Base-by-base conservation (phyloP, 2,329 filamentous ascomycete species). In the Fusarium tuaranense region DNA sequence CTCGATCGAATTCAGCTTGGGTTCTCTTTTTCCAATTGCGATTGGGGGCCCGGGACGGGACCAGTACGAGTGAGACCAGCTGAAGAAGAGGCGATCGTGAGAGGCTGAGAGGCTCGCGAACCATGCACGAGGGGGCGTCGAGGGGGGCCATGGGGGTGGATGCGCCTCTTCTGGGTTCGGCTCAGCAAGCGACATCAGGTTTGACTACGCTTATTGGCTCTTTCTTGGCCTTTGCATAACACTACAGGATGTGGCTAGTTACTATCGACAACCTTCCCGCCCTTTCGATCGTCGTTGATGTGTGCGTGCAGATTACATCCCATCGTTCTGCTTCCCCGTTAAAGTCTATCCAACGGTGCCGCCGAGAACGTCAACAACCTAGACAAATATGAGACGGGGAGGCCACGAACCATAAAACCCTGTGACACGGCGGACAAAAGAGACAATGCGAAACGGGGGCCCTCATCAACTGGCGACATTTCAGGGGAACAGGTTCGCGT, bases 31-130 rank as follows among this genome's bases (percentile, higher is more conserved):
- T 58, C 65, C 67, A 53, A 36, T 73, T 73, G 60, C 59, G 67
- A 72, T 57, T 46, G 55, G 34, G 68, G 61, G 41, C 32, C 27
- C 39, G 32, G 32, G 32, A 13, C 30, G 20, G 53, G 27, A 12
- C 60, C 53, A 51, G 57, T 32, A 51, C 71, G 71, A 75, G 69
- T 75, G 63, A 66, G 66, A 74, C 72, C 63, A 65, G 61, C 55
- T 51, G 58, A 53, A 53, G 38, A 67, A 67, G 61, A 44, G 44
- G 53, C 57, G 48, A 69, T 69, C 65, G 70, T 72, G 69, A 72
- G 65, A 69, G 69, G 69, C 61, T 63, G 46, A 63, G 61, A 55
- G 46, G 46, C 27, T 25, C 65, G 25, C 34, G 34, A 58, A 58
- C 55, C 51, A 55, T 57, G 51, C 51, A 57, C 30, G 27, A 57